Evolutionary conservation across 306 rosid genomes (phyloP).

Genomic region (Glycine tomentella): DNA sequence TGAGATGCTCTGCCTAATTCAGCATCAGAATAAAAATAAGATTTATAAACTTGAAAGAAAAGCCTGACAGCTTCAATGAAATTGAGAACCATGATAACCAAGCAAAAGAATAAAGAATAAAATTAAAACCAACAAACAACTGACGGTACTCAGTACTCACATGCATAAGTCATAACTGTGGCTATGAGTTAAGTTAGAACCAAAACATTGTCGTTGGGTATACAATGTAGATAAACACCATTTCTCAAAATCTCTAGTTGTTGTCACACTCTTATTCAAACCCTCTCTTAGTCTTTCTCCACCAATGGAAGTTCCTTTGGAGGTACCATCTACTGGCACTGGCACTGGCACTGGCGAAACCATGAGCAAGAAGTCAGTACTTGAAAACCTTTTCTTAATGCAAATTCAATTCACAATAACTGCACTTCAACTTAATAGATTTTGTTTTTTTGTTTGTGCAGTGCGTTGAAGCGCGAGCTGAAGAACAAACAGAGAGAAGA

Average conservation of each 20-base stretch:
- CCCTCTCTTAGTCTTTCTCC: not conserved
- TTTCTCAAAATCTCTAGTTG: not conserved
- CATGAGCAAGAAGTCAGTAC: conserved; percentile 54
- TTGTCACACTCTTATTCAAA: too few relatives aligned
- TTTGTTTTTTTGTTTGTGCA: not conserved
- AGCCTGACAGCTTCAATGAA: too few relatives aligned
- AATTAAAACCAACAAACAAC: too few relatives aligned
- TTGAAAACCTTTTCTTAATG: not conserved
- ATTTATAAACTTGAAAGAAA: too few relatives aligned
- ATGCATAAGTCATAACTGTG: not conserved
- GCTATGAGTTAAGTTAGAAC: not conserved
- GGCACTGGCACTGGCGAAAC: conserved; percentile 35
- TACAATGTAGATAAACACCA: not conserved
- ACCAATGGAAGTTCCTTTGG: conserved; percentile 32
- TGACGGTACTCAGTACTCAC: too few relatives aligned
- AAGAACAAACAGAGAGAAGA: conserved; percentile 20
- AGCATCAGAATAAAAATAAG: too few relatives aligned
- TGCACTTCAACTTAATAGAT: not conserved
- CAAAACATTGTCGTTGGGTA: not conserved
- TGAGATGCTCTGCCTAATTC: too few relatives aligned
- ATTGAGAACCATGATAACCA: too few relatives aligned
- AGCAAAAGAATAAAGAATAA: too few relatives aligned
- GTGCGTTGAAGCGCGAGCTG: conserved; percentile 21
- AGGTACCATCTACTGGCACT: conserved; percentile 9
- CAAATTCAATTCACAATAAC: not conserved